Evolutionary conservation across 306 rosid species (phyloP), one percentile per base, ranked within the genome.

Genomic region (Quercus gilva): DNA sequence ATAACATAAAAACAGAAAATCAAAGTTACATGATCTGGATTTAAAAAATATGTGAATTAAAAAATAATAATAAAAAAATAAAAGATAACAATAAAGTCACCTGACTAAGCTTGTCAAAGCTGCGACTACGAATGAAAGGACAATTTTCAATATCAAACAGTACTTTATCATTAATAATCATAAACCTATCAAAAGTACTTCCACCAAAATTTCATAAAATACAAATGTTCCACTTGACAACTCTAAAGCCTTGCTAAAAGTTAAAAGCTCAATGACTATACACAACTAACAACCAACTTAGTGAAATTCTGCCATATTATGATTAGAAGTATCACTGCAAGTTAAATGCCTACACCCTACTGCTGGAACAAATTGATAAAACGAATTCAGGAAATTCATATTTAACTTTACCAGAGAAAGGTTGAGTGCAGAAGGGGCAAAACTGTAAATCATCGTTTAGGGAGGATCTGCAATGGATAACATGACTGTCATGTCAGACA

Each of bases 371-470:
- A 70, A 55, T 58, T 20, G 12, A 15, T 18, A 10, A 8, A 12
- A 71, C 69, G 15, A 60, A 55, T 35, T 23, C 72, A 19, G 53
- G 10, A 57, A 67, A 41, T 33, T 25, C 55, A 58, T 13, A 74
- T 25, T 31, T 10, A 20, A 74, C 37, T 28, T 79, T 86, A 91
- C 99, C 97, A 43, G 98, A 90, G 86, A 91, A 95, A 75, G 99
- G 99, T 73, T 95, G 97, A 71, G 88, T 91, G 51, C 99, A 93
- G 80, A 82, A 95, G 5, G 99, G 99, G 87, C 99, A 95, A 60
- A 88, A 81, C 86, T 93, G 99, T 86, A 91, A 74, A 49, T 88
- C 99, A 68, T 93, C 85, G 35, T 88, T 91, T 71, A 95, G 84
- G 82, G 96, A 55, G 33, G 98, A 95, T 69, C 99, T 95, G 91